Conservation (phyloP, 2,329 filamentous ascomycete species). For the Fusarium decemcellulare region DNA sequence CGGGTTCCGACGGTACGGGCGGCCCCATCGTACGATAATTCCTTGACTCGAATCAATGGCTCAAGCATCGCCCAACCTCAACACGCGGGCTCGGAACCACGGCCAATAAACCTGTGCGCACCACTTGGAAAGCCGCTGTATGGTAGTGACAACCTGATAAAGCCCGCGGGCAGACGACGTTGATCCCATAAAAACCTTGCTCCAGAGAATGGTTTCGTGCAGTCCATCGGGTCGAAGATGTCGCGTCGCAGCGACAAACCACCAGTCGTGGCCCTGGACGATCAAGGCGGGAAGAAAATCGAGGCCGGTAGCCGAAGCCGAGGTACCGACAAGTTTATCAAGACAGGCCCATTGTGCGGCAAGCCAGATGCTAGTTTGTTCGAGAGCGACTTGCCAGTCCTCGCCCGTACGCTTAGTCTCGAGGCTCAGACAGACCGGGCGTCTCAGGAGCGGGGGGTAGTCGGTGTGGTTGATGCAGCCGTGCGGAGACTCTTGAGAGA, state of each 20-base stretch:
- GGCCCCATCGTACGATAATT: no score
- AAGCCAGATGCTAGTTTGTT: constrained; percentile 2
- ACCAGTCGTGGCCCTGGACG: not conserved
- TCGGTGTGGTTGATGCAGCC: constrained; percentile 1
- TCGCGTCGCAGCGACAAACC: not conserved
- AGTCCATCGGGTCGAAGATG: not conserved
- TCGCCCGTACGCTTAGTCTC: not conserved
- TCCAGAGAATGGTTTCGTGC: not conserved
- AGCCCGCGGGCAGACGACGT: not conserved
- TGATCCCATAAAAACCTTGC: not conserved
- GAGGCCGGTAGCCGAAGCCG: not conserved
- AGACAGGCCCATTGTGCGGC: constrained; percentile 1
- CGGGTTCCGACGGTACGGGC: no score
- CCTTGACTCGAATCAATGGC: no score
- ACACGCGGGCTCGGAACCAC: not conserved
- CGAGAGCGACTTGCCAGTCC: constrained; percentile 1
- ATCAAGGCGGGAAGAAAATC: constrained; percentile 1
- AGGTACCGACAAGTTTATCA: not conserved
- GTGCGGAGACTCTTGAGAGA: not conserved
- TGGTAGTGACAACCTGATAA: not conserved
- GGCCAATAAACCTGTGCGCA: not conserved
- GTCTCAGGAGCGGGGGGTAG: not conserved
- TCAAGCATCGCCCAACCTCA: not conserved
- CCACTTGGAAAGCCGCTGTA: not conserved
- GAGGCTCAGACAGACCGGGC: not conserved